Evolutionary conservation across 768 basidiomycete genomes (phyloP).

Genomic region (Leccinum rimulosum): DNA sequence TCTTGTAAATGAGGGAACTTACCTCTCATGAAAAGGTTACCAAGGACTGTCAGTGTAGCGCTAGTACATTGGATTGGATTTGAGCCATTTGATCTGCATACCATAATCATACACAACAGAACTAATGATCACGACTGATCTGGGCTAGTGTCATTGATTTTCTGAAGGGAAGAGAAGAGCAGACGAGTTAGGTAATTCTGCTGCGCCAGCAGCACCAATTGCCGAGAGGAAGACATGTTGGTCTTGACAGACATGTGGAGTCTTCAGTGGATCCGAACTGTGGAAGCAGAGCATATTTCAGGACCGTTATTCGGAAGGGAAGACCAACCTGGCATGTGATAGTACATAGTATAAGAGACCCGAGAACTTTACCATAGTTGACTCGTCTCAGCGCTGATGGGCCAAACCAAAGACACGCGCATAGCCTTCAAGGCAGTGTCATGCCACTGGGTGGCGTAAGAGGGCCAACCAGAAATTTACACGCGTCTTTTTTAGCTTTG

Average conservation of each 20-base stretch:
- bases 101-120: not conserved
- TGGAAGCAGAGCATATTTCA: not conserved
- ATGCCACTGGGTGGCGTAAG: no score
- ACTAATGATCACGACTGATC: not conserved
- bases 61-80: not conserved
- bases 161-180: not conserved
- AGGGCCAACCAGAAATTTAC: no score
- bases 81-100: not conserved
- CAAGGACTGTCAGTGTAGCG: not conserved
- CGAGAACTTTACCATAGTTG: not conserved
- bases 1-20: no score
- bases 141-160: not conserved
- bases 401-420: no score
- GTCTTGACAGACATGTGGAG: not conserved
- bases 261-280: not conserved
- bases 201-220: not conserved
- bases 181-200: not conserved
- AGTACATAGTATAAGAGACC: not conserved
- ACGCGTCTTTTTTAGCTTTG: no score
- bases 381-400: no score
- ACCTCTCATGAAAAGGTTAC: not conserved
- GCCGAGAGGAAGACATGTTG: not conserved
- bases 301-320: not conserved
- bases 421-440: no score
- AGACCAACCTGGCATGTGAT: not conserved